These are phyloP conservation scores for Citrullus amarus DNA, from an alignment of 306 rosid genomes.

Conservation along the genomic window DNA sequence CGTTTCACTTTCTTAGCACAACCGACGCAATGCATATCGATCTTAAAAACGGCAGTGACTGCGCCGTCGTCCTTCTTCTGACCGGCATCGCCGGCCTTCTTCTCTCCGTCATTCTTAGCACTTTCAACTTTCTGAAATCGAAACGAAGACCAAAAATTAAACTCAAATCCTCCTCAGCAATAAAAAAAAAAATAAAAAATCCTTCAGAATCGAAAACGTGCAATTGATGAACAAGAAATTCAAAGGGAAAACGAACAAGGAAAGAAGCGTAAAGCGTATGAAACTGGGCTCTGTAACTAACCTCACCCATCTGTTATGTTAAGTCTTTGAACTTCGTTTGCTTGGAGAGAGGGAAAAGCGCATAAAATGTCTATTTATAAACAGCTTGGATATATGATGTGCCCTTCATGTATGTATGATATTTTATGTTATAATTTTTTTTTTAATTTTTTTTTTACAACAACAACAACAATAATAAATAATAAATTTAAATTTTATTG, in stretches of 20 bases:
- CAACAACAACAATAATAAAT: background rate
- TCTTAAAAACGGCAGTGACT: slow-evolving; percentile 38
- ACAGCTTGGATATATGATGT: background rate
- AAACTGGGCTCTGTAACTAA: background rate
- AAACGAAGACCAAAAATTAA: background rate
- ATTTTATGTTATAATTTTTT: background rate
- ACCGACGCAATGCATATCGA: slow-evolving; percentile 78
- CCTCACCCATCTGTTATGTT: slow-evolving; percentile 2
- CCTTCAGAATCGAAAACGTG: background rate
- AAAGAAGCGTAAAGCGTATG: background rate
- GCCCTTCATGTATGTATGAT: background rate
- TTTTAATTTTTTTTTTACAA: background rate
- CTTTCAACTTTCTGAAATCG: background rate
- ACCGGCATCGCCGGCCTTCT: slow-evolving; percentile 44
- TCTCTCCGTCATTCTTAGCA: slow-evolving; percentile 38
- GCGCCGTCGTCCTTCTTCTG: slow-evolving; percentile 36
- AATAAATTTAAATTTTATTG: background rate
- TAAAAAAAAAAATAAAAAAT: background rate
- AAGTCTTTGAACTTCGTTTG: background rate
- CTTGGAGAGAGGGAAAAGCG: background rate
- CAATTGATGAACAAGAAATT: background rate
- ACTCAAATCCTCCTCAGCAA: background rate
- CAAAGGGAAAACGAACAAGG: background rate
- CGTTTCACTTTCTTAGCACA: slow-evolving; percentile 61
- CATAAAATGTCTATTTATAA: background rate